Evolutionary conservation across 139 green algal species (phyloP).

Genomic region (Ulvella scutata): DNA sequence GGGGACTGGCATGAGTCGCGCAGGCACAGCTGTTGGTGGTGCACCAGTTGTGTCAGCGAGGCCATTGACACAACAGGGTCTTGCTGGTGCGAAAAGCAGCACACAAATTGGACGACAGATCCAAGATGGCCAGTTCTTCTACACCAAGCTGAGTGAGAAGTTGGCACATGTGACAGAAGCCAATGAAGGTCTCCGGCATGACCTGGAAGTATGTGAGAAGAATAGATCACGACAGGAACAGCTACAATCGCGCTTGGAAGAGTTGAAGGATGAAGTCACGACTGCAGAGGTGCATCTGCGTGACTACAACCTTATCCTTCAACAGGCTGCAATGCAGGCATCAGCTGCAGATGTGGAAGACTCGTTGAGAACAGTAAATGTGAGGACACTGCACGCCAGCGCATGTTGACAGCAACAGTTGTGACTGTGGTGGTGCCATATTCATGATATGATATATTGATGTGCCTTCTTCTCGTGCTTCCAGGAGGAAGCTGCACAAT

Average conservation of each 20-base stretch:
- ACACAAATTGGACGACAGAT: neutral
- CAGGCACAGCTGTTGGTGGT: neutral
- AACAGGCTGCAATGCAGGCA: neutral
- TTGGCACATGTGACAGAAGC: neutral
- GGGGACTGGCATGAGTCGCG: neutral
- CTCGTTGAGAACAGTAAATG: neutral
- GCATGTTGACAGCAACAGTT: neutral
- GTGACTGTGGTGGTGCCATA: neutral
- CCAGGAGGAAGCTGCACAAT: neutral
- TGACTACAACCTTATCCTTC: neutral
- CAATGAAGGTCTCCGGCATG: neutral
- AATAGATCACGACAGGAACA: neutral
- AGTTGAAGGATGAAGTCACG: neutral
- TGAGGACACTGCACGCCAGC: neutral
- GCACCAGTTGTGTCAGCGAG: neutral
- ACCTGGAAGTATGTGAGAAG: neutral
- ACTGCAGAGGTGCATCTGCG: neutral
- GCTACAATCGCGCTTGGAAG: neutral
- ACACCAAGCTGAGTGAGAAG: neutral
- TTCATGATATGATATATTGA: neutral
- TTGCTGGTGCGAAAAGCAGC: neutral
- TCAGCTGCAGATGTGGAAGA: neutral
- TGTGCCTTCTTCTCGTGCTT: neutral
- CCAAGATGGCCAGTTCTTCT: neutral
- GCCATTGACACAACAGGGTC: neutral